Base-by-base conservation (phyloP, 441 rosid genomes). In the Melastoma candidum region DNA sequence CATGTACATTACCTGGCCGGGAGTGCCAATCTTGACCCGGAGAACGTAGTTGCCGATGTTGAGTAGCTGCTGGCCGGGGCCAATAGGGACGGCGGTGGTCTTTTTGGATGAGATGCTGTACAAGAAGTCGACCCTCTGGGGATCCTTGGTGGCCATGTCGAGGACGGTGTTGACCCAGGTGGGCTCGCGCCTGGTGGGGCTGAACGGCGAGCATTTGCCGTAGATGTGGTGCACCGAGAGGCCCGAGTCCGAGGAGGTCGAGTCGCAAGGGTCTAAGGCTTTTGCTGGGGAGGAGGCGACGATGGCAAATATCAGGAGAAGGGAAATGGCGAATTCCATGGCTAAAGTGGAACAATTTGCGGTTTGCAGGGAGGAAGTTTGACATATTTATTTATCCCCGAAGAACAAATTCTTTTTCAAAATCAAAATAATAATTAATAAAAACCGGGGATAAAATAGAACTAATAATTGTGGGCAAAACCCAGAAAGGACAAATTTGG, bases 1-100 rank as follows among this genome's bases (percentile, higher is more conserved):
- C 96, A 90, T 85, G 61, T 73, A 75, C 90, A 87, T 71, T 14
- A 68, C 65, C 57, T 90, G 98, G 49, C 82, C 84, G 6, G 96
- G 96, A 10, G 87, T 83, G 39, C 96, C 97, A 4, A 90, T 56
- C 54, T 73, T 76, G 58, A 74, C 90, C 64, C 76, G 74, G 46
- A 87, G 86, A 3, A 90, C 76, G 58, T 90, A 90, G 75, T 78
- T 87, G 44, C 72, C 82, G 1, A 58, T 63, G 70, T 75, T 73
- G 14, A 85, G 51, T 52, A 74, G 61, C 48, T 71, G 73, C 43
- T 69, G 79, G 51, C 77, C 87, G 0, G 92, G 63, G 6, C 83
- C 87, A 52, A 84, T 65, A 0, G 92, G 92, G 48, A 72, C 80
- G 0, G 71, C 12, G 1, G 71, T 55, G 63, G 61, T 67, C 70